Base-by-base conservation (phyloP, 2,329 filamentous ascomycete genomes). In the Nigrograna mackinnonii region DNA sequence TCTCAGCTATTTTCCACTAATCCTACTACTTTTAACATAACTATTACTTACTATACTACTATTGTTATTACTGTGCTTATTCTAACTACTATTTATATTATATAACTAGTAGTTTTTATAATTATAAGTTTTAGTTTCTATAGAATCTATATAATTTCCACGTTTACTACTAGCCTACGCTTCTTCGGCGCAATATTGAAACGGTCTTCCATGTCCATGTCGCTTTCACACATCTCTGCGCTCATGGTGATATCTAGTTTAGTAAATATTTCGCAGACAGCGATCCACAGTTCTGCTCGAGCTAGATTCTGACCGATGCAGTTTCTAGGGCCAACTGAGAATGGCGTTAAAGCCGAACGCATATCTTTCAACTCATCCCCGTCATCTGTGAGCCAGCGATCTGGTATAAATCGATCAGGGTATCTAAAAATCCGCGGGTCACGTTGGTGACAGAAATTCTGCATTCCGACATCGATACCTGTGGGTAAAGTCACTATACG, bases 301-400 rank as follows among this genome's bases (percentile, higher is more conserved):
- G 41, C 60, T 53, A 64, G 9, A 17, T 42, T 31, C 11, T 40
- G 43, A 17, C 49, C 49, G 16, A 45, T 31, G 19, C 43, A 47
- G 12, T 46, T 32, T 22, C 35, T 21, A 13, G 16, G 34, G 14
- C 34, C 34, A 17, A 36, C 11, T 3, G 16, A 20, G 22, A 36
- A 36, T 36, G 34, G 45, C 12, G 11, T 39, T 12, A 39, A 32
- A 22, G 30, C 16, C 22, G 30, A 4, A 12, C 9, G 4, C 16
- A 34, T 40, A 21, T 4, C 22, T 13, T 37, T 7, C 20, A 46
- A 20, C 9, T 9, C 24, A n/a, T 28, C n/a, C n/a, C n/a, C 24
- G 16, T 12, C 17, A 14, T 14, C 14, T 14, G 11, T 11, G 12
- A 34, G 16, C 31, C 31, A 34, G 12, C 31, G 31, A 11, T 34